Conservation (phyloP, 371 early-diverging fungal genomes). For the Smittium culicis region DNA sequence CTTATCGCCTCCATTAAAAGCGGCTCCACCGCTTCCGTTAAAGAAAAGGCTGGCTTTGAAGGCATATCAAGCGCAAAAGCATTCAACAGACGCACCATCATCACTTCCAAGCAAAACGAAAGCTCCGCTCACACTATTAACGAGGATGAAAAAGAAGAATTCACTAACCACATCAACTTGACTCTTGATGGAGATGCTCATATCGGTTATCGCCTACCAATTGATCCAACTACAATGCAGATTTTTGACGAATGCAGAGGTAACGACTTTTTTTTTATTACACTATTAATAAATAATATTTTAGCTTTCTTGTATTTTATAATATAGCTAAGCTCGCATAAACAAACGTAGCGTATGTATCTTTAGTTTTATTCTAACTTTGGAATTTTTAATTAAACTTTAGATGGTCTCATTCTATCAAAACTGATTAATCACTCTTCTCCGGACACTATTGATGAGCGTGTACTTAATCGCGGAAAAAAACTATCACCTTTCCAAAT, state of each 20-base stretch:
- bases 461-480: slow-evolving; percentile 74
- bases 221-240: slow-evolving; percentile 85
- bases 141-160: slow-evolving; percentile 91
- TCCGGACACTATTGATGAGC: slow-evolving; percentile 94
- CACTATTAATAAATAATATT: too few relatives aligned
- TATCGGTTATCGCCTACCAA: slow-evolving; percentile 70
- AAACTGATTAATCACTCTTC: slow-evolving; percentile 93
- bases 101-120: slow-evolving; percentile 65
- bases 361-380: too few relatives aligned
- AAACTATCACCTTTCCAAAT: slow-evolving; percentile 75
- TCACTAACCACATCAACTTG: slow-evolving; percentile 83
- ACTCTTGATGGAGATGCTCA: slow-evolving; percentile 65
- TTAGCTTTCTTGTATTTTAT: too few relatives aligned
- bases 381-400: neutral
- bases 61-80: slow-evolving; percentile 30
- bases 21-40: slow-evolving; percentile 22
- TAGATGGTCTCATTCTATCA: slow-evolving; percentile 83
- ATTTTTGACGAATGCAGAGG: slow-evolving; percentile 78
- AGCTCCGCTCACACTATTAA: slow-evolving; percentile 90
- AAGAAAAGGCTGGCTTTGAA: slow-evolving; percentile 21
- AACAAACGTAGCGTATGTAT: too few relatives aligned
- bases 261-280: too few relatives aligned
- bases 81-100: slow-evolving; percentile 46
- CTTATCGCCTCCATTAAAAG: slow-evolving; percentile 48
- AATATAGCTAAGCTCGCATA: too few relatives aligned